These are phyloP conservation scores for Zygosaccharomyces pseudobailii DNA, from an alignment of 1,139 yeast genomes.

Conservation along the genomic window DNA sequence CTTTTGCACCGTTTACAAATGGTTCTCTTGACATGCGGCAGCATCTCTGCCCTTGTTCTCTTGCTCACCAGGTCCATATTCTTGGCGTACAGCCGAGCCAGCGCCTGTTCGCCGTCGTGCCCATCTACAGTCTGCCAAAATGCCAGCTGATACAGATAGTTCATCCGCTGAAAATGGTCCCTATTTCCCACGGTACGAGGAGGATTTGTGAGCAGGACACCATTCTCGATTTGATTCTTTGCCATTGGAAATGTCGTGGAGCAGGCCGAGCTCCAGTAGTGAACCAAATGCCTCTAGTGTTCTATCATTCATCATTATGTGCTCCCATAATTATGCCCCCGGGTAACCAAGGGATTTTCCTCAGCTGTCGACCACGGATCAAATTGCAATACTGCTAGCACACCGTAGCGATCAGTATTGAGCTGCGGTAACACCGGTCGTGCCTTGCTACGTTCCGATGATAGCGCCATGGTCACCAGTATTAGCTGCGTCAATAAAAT, in stretches of 20 bases:
- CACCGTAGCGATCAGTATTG: conserved; percentile 16
- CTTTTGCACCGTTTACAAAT: conserved; percentile 30
- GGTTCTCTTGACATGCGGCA: conserved; percentile 28
- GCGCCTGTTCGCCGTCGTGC: conserved; percentile 11
- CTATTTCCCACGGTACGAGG: conserved; percentile 24
- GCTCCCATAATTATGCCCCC: conserved; percentile 9
- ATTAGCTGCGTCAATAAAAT: conserved; percentile 13
- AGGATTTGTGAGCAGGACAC: conserved; percentile 18
- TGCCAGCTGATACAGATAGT: conserved; percentile 29
- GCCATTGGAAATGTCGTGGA: not conserved
- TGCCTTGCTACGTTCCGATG: conserved; percentile 9
- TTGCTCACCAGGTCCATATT: conserved; percentile 27
- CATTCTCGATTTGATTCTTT: conserved; percentile 16
- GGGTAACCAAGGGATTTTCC: conserved; percentile 8
- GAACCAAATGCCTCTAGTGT: not conserved
- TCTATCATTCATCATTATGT: not conserved
- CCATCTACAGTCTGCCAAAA: conserved; percentile 16
- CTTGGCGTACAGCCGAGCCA: conserved; percentile 24
- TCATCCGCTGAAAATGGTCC: conserved; percentile 31
- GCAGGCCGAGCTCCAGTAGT: not conserved
- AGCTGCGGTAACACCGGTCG: conserved; percentile 11
- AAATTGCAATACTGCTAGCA: conserved; percentile 16
- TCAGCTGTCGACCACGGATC: conserved; percentile 11
- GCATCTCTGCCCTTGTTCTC: conserved; percentile 24
- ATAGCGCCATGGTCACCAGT: conserved; percentile 10